Conservation (phyloP, 306 rosid genomes). For the Citrullus mucosospermus region DNA sequence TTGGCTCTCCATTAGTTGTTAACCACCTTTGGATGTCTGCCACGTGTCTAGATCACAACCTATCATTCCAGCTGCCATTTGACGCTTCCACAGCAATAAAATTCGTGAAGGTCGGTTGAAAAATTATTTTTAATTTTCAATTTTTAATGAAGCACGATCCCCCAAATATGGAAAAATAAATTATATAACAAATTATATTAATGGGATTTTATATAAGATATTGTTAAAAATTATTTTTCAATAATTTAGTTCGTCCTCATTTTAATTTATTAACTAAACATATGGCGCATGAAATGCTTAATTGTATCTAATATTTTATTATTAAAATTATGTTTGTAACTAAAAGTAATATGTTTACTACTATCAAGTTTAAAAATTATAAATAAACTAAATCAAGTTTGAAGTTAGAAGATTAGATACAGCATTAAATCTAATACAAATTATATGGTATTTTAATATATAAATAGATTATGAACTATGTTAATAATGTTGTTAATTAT, state of each 20-base stretch:
- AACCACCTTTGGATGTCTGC: background rate
- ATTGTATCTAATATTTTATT: background rate
- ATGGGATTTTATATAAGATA: background rate
- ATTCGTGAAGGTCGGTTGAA: conserved; percentile 4
- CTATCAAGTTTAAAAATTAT: background rate
- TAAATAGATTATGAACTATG: background rate
- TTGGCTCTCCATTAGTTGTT: background rate
- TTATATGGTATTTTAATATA: background rate
- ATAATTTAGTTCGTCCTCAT: background rate
- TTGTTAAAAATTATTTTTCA: background rate
- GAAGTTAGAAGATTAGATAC: background rate
- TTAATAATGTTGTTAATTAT: background rate
- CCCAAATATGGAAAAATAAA: background rate
- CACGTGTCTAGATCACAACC: background rate
- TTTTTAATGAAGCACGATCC: conserved; percentile 1
- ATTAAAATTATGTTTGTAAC: background rate
- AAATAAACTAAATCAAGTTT: background rate
- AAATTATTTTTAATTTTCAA: background rate
- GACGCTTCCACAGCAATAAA: conserved; percentile 1
- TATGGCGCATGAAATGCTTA: background rate
- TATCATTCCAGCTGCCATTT: background rate
- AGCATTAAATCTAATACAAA: background rate
- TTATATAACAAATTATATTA: background rate
- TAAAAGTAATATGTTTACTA: background rate
- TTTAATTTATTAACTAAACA: background rate